phyloP scores from a whole-genome alignment of 805 yeast species.

The Saccharomycopsis malanga region DNA sequence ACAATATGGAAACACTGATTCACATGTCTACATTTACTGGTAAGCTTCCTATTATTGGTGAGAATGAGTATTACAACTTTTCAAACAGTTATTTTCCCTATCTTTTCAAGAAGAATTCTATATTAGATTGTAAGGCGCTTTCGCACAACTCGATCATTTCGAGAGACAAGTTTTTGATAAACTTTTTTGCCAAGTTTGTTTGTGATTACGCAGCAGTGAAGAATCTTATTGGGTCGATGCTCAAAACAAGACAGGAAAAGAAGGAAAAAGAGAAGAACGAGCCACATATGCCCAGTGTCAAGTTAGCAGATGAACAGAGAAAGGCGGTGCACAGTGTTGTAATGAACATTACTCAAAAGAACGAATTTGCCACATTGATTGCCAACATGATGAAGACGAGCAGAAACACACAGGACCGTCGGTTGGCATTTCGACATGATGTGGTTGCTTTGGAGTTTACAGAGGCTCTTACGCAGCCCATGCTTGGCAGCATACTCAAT shows the following conservation, averaged over 20 bases:
- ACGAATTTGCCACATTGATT: conserved; percentile 15
- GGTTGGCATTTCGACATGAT: conserved; percentile 10
- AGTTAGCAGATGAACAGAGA: conserved; percentile 4
- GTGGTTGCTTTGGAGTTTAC: conserved; percentile 9
- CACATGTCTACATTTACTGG: background rate
- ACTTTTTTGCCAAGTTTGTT: conserved; percentile 13
- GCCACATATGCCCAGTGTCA: background rate
- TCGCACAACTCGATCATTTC: conserved; percentile 8
- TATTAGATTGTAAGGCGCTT: conserved; percentile 10
- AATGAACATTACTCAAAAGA: conserved; percentile 5
- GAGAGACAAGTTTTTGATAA: conserved; percentile 13
- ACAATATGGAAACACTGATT: background rate
- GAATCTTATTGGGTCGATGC: conserved; percentile 6
- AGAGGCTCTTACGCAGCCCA: background rate
- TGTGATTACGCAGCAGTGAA: conserved; percentile 12
- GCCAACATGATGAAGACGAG: conserved; percentile 7
- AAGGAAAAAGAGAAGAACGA: background rate
- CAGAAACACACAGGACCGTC: background rate
- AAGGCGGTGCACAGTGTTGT: conserved; percentile 1
- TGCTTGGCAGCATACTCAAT: background rate
- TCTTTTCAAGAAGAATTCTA: conserved; percentile 1
- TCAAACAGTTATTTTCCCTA: conserved; percentile 10
- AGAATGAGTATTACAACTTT: conserved; percentile 3
- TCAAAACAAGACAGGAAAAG: conserved; percentile 1
- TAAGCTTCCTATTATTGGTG: conserved; percentile 11